Evolutionary conservation across 805 yeast species (phyloP), one percentile per base, ranked within the genome.

Genomic region (Phaffomyces opuntiae): DNA sequence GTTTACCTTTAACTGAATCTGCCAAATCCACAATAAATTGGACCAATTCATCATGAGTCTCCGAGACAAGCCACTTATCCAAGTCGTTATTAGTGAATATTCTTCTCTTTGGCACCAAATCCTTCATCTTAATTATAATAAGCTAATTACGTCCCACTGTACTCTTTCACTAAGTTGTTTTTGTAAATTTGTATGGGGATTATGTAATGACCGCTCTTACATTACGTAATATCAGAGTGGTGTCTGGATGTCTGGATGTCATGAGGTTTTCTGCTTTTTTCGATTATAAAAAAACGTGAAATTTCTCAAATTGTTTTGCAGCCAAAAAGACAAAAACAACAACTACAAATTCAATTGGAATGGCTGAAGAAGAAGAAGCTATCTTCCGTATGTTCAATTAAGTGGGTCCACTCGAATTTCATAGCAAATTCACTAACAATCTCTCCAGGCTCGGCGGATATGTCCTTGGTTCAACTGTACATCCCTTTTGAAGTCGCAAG

Each of bases 401-500:
- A n/a, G 19, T 11, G 13, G 7, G 7, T 26, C 4, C 12, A 7
- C 16, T 32, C 9, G 21, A 25, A 25, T 43, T 9, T 6, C 27
- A 11, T 26, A 40, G 26, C 19, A 13, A 16, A 21, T 21, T 19
- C 38, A 51, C 51, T 47, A 46, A 54, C 55, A 32, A 36, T 9
- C 7, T 6, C 13, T 14, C 4, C 27, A 59, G 63, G 96, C 74
- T 87, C 98, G 50, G 98, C 98, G 84, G 96, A 88, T 62, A 93
- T 93, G 98, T 80, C 96, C 43, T 76, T 95, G 59, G 86, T 91
- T 43, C 98, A 93, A 71, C 74, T 93, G 56, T 93, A 87, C 65
- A 81, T 93, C 49, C 93, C 99, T 9, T 82, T 88, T 24, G 99
- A 93, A 69, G 83, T 88, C 38, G 77, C 95, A 14, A 74, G 97